Conservation (phyloP, 2,329 filamentous ascomycete species). For the Aphanocladium album region DNA sequence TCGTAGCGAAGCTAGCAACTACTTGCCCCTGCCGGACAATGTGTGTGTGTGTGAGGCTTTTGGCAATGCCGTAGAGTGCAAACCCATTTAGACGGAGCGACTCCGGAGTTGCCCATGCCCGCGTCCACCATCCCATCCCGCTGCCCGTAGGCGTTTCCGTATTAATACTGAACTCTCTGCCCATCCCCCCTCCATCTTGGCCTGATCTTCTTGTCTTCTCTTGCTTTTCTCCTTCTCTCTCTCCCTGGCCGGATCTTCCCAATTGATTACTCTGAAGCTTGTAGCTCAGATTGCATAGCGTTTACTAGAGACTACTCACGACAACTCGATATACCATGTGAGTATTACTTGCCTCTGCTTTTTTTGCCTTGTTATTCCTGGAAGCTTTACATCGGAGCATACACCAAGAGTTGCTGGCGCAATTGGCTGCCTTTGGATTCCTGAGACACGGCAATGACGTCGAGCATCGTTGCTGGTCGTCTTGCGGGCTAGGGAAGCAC, state of each 20-base stretch:
- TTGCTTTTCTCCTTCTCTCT: conserved; percentile 8
- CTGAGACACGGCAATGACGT: neutral
- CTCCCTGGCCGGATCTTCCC: neutral
- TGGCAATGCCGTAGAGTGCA: neutral
- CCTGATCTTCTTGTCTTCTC: conserved; percentile 1
- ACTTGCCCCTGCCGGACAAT: neutral
- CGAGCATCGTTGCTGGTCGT: neutral
- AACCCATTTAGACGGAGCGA: neutral
- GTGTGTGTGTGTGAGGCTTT: neutral
- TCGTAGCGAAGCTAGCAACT: neutral
- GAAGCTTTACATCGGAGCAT: too few species aligned
- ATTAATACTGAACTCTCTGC: conserved; percentile 17
- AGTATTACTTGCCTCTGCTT: neutral
- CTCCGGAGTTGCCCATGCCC: conserved; percentile 10
- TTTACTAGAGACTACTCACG: conserved; percentile 1
- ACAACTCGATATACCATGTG: neutral
- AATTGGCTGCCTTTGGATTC: neutral
- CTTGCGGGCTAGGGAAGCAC: neutral
- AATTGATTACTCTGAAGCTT: conserved; percentile 11
- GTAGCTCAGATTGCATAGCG: conserved; percentile 13
- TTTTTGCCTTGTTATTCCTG: neutral
- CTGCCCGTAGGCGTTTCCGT: conserved; percentile 1
- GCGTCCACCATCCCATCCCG: neutral
- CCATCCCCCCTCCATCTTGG: conserved; percentile 12
- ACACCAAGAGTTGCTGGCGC: neutral